Conservation (phyloP, 2,329 filamentous ascomycete species). For the Fusarium longipes region DNA sequence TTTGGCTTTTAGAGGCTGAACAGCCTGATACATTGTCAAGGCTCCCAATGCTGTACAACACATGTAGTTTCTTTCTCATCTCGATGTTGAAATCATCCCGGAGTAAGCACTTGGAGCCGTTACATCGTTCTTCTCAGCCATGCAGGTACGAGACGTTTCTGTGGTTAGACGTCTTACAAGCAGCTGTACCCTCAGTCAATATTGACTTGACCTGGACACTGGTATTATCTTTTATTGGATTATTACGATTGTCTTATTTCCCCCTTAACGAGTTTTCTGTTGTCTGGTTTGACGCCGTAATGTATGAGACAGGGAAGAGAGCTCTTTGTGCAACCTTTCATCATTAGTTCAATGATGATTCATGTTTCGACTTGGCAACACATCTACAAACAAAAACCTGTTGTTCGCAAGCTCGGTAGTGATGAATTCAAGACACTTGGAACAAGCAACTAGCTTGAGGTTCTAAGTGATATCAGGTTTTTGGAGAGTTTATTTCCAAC, state of each 20-base stretch:
- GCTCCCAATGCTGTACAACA: neutral
- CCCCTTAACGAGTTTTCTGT: too few relatives aligned
- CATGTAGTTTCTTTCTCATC: too few relatives aligned
- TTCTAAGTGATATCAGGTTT: neutral
- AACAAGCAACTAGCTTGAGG: too few relatives aligned
- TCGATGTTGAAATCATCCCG: too few relatives aligned
- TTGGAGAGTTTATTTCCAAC: neutral
- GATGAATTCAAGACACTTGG: rapidly evolving
- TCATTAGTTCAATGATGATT: neutral
- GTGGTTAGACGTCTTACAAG: slow-evolving; percentile 6
- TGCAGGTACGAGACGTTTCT: slow-evolving; percentile 18
- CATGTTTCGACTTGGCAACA: neutral
- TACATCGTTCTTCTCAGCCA: slow-evolving; percentile 12
- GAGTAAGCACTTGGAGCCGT: neutral
- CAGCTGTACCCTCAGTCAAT: neutral
- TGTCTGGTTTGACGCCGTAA: neutral
- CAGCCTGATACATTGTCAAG: neutral
- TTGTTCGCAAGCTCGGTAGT: neutral
- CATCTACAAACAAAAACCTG: neutral
- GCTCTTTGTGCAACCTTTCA: neutral
- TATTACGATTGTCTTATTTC: too few relatives aligned
- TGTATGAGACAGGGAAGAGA: rapidly evolving
- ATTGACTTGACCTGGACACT: neutral
- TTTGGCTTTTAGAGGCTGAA: neutral
- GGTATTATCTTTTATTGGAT: neutral